phyloP scores from a whole-genome alignment of 2,329 filamentous ascomycete species.

The Sclerotinia spermophila region DNA sequence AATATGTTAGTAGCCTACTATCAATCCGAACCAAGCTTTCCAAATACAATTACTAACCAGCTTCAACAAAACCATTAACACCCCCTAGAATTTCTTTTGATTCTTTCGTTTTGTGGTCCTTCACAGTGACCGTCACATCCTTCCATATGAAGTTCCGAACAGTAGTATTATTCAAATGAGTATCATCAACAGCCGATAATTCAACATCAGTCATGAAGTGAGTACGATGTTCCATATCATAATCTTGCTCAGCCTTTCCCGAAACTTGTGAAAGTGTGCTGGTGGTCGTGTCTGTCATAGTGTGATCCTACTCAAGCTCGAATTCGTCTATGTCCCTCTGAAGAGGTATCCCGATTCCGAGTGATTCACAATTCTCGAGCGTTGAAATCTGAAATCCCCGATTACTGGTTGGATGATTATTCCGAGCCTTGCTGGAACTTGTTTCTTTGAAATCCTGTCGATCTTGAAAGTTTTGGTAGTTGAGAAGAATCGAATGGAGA shows the following conservation, averaged over 20 bases:
- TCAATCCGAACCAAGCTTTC: neutral
- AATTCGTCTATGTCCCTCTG: neutral
- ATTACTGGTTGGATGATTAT: neutral
- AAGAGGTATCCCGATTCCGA: neutral
- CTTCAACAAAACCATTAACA: slow-evolving; percentile 60
- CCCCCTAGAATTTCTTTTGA: slow-evolving; percentile 60
- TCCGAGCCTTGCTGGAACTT: neutral
- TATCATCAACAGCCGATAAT: slow-evolving; percentile 26
- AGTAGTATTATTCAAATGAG: slow-evolving; percentile 57
- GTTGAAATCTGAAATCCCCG: neutral
- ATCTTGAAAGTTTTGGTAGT: neutral
- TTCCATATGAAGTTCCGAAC: slow-evolving; percentile 65
- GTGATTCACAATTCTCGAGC: neutral
- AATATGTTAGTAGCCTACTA: slow-evolving; percentile 5
- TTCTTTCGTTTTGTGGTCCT: slow-evolving; percentile 63
- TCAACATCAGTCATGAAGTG: slow-evolving; percentile 32
- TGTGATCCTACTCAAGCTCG: neutral
- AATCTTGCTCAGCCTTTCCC: slow-evolving; percentile 11
- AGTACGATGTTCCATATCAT: slow-evolving; percentile 6
- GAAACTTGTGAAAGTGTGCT: slow-evolving; percentile 15
- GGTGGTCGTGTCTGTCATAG: slow-evolving; percentile 15
- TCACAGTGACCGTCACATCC: slow-evolving; percentile 65
- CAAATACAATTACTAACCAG: slow-evolving; percentile 43
- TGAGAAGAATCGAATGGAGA: neutral
- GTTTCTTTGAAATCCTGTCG: neutral